Conservation (phyloP, 352 stramenopile genomes). For the Phytophthora cryptogea region DNA sequence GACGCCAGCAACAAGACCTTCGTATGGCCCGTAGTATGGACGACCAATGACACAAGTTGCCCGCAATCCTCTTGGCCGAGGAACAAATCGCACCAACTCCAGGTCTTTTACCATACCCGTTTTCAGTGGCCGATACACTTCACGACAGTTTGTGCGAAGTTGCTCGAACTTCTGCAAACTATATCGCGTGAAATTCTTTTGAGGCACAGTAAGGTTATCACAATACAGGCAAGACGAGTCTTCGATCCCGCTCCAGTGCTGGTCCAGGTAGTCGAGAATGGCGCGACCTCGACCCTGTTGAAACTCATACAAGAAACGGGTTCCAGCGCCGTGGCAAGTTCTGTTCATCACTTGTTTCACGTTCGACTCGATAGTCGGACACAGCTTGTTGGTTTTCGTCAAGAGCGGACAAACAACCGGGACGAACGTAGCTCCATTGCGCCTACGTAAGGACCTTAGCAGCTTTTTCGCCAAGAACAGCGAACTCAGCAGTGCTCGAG, state of each 20-base stretch:
- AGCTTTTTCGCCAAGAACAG: slow-evolving; percentile 3
- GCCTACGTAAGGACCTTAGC: neutral
- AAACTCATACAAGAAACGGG: slow-evolving; percentile 7
- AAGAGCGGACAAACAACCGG: slow-evolving; percentile 4
- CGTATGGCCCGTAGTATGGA: neutral
- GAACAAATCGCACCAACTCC: slow-evolving; percentile 1
- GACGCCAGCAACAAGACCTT: neutral
- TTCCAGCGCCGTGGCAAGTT: neutral
- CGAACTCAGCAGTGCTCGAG: slow-evolving; percentile 2
- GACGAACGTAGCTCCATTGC: neutral
- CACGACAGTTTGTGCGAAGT: slow-evolving; percentile 1
- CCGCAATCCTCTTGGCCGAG: neutral
- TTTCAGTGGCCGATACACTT: slow-evolving; percentile 8
- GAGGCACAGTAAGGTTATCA: neutral
- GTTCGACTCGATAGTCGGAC: neutral
- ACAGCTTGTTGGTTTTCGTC: neutral
- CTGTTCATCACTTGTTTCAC: slow-evolving; percentile 8
- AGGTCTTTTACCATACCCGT: slow-evolving; percentile 1
- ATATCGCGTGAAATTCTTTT: no score
- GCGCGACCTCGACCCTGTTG: neutral
- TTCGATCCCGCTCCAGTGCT: slow-evolving; percentile 6
- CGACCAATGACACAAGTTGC: no score
- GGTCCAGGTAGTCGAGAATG: slow-evolving; percentile 1
- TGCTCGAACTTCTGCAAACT: neutral
- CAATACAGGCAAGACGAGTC: slow-evolving; percentile 5